Evolutionary conservation across 768 basidiomycete genomes (phyloP), one percentile per base, ranked within the genome.

Genomic region (Suillus plorans): DNA sequence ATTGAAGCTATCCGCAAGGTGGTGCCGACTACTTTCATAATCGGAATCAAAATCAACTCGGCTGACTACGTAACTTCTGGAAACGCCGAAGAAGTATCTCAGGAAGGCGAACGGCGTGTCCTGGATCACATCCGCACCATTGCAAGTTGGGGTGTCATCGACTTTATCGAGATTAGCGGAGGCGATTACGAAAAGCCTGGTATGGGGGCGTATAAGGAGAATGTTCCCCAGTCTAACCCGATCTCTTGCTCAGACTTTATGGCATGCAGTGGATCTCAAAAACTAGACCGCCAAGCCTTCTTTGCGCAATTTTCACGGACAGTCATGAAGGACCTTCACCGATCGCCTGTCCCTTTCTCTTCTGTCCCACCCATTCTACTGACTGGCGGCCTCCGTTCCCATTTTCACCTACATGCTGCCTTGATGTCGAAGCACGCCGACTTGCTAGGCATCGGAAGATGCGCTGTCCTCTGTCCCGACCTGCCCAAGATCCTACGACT

Each of bases 121-220:
- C 74, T 94, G 3, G 74, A 81, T 25, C 88, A 95, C 70, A 78
- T 94, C 14, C 74, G 77, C 20, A 73, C 81, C 45, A 85, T 95
- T 36, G 84, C 89, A 0, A 72, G 74, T 45, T 92, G 92, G 87
- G 82, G 82, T 1, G 76, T 78, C 20, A 70, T 96, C 5, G 94
- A 97, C 73, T 90, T 94, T 70, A 86, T 97, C 60, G 94, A 97
- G 75, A 85, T 97, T 65, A 92, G 89, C 63, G 94, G 94, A 2
- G 94, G 94, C 0, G 88, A 89, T 72, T 97, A 96, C 68, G 91
- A 94, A 70, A 85, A 82, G 20, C 89, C 91, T 69, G 85, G 93
- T 89, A 69, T 20, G 81, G 69, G 3, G 34, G 16, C 5, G 36
- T 37, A 63, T 22, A 22, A 20, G 12, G 50, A 73, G 76, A 69